Percentiles rank a stretch among this genome's conserved stretches.
phyloP scores from a whole-genome alignment of 164 flowering plant species.

The Kalanchoe fedtschenkoi region DNA sequence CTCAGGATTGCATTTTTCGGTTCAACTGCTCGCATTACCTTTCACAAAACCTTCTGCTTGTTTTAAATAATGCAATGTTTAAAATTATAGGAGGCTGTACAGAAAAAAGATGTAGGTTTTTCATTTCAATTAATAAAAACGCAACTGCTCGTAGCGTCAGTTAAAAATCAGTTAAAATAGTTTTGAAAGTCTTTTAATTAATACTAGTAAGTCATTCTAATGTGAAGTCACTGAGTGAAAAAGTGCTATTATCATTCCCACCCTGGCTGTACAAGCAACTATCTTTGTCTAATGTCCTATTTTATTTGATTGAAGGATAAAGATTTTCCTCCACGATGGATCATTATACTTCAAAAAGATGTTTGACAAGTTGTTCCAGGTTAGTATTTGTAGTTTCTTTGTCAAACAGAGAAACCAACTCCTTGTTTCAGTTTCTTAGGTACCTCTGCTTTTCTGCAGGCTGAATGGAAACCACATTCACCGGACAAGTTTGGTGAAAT shows the following conservation, averaged over 20 bases:
- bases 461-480: conserved; percentile 66
- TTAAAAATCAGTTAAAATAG: too few relatives aligned
- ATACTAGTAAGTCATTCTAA: too few relatives aligned
- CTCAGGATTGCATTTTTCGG: neutral
- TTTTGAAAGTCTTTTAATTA: too few relatives aligned
- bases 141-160: too few relatives aligned
- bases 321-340: conserved; percentile 79
- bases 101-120: neutral
- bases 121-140: neutral
- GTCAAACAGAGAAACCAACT: neutral
- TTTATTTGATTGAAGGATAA: conserved; percentile 47
- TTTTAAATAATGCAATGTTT: neutral
- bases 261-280: neutral
- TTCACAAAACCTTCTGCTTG: neutral
- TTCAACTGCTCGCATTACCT: neutral
- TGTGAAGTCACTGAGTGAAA: neutral
- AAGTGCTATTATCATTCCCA: neutral
- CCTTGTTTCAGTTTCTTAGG: neutral
- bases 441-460: conserved; percentile 22
- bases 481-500: conserved; percentile 47
- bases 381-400: conserved; percentile 14
- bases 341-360: conserved; percentile 65
- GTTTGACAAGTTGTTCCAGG: conserved; percentile 95
- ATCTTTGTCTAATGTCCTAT: neutral
- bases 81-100: neutral